phyloP scores from a whole-genome alignment of 176 grass and related monocot species.

The Carex kokanica region DNA sequence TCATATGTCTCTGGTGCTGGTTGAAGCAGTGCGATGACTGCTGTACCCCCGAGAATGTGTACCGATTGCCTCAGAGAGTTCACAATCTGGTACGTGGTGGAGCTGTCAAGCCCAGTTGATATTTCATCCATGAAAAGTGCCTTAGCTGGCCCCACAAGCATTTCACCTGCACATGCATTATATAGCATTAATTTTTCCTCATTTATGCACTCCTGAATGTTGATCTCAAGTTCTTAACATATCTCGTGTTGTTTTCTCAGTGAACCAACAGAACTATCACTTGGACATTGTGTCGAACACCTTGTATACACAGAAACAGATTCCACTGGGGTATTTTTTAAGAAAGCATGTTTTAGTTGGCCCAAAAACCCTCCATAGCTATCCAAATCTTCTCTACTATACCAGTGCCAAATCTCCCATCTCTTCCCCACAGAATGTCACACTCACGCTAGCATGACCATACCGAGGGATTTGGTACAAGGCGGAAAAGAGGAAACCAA shows the following conservation, averaged over 20 bases:
- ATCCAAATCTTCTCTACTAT: background rate
- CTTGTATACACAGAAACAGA: background rate
- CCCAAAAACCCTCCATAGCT: background rate
- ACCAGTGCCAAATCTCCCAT: background rate
- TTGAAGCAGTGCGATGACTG: slow-evolving; percentile 85
- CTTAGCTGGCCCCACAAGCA: slow-evolving; percentile 94
- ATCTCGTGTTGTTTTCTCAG: background rate
- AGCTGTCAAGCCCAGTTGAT: slow-evolving; percentile 88
- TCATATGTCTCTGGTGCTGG: slow-evolving; percentile 89
- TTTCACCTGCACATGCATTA: slow-evolving; percentile 54
- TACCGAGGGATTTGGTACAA: background rate
- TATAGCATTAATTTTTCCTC: background rate
- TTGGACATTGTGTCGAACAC: background rate
- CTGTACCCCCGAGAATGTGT: slow-evolving; percentile 81
- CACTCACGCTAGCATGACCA: background rate
- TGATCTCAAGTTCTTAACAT: background rate
- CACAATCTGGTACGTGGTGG: slow-evolving; percentile 84
- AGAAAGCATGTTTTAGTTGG: background rate
- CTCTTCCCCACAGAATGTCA: background rate
- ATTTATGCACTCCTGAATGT: background rate
- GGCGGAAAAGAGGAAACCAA: background rate
- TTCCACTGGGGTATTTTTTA: background rate
- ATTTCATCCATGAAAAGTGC: slow-evolving; percentile 98
- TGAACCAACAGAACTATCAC: background rate
- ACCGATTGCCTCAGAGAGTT: slow-evolving; percentile 84